Evolutionary conservation across 768 basidiomycete species (phyloP).

Genomic region (Candolleomyces aberdarensis): DNA sequence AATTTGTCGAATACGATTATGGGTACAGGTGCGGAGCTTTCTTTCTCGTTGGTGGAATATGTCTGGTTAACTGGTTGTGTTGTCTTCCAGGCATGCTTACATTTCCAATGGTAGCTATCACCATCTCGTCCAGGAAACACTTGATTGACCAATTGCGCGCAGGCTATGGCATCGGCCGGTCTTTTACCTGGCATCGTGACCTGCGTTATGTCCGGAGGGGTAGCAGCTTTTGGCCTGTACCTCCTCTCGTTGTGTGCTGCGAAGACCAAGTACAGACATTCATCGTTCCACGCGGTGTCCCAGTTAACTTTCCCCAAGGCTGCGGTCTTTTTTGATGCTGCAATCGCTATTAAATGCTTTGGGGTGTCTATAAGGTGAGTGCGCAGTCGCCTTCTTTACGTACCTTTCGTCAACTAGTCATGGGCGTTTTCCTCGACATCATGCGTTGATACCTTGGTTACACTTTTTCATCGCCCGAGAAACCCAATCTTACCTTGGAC

Average conservation of each 20-base stretch:
- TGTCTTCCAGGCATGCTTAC: constrained; percentile 72
- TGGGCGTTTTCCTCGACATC: not conserved
- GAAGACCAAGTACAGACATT: constrained; percentile 64
- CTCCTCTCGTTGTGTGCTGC: constrained; percentile 83
- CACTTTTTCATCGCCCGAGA: not conserved
- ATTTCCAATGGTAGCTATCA: constrained; percentile 66
- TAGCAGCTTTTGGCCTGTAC: constrained; percentile 85
- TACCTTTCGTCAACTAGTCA: not conserved
- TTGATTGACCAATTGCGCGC: constrained; percentile 9
- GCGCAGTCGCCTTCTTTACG: too few species aligned
- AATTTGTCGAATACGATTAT: constrained; percentile 90
- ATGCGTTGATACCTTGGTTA: constrained; percentile 12
- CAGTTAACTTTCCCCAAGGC: constrained; percentile 88
- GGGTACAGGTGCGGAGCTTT: constrained; percentile 65
- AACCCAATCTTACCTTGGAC: not conserved
- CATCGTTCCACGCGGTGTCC: constrained; percentile 82
- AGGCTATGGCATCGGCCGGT: constrained; percentile 91
- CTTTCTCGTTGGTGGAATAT: constrained; percentile 2
- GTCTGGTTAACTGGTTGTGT: not conserved
- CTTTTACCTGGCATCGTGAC: constrained; percentile 88
- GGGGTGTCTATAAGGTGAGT: constrained; percentile 87
- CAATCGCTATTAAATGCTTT: constrained; percentile 95
- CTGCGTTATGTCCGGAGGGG: constrained; percentile 74
- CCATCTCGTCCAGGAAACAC: not conserved
- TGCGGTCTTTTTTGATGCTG: constrained; percentile 87